phyloP scores from a whole-genome alignment of 1,284 basidiomycete species.

The Moesziomyces antarcticus region DNA sequence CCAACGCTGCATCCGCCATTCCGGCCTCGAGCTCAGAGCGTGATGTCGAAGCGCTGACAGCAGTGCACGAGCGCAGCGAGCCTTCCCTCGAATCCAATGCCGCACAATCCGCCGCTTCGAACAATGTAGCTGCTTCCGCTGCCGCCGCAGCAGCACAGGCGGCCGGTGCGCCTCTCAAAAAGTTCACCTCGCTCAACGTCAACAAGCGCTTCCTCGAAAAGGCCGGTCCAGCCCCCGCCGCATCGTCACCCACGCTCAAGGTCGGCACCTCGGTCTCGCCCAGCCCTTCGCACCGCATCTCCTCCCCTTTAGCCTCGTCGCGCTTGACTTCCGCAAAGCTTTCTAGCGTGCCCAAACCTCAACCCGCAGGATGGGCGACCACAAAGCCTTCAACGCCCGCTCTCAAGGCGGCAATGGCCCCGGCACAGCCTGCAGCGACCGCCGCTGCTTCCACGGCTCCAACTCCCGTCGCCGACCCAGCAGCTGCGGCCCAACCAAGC shows the following conservation, averaged over 20 bases:
- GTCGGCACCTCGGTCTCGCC: conserved; percentile 35
- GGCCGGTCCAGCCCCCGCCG: conserved; percentile 45
- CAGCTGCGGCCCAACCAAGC: background rate
- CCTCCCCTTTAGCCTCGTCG: conserved; percentile 34
- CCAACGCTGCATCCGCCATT: conserved; percentile 8
- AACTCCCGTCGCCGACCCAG: conserved; percentile 6
- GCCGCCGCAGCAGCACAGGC: conserved; percentile 21
- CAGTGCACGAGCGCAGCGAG: conserved; percentile 18
- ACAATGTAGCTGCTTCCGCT: conserved; percentile 1
- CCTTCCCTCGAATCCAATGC: background rate
- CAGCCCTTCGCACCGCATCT: conserved; percentile 36
- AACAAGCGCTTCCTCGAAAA: conserved; percentile 66
- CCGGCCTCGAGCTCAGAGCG: conserved; percentile 28
- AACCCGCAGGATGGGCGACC: conserved; percentile 49
- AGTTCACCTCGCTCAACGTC: conserved; percentile 64
- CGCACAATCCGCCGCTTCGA: background rate
- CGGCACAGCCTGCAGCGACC: conserved; percentile 13
- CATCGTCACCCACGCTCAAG: conserved; percentile 31
- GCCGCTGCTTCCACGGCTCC: conserved; percentile 2
- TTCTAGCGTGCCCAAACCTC: conserved; percentile 49
- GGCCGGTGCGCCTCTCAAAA: conserved; percentile 39
- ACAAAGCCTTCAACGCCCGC: conserved; percentile 26
- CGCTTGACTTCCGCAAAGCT: conserved; percentile 50
- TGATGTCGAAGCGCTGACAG: conserved; percentile 42
- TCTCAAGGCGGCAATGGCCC: conserved; percentile 14